Evolutionary conservation across 257 asterid species (phyloP), one percentile per base, ranked within the genome.

Genomic region (Fraxinus cuspidata): DNA sequence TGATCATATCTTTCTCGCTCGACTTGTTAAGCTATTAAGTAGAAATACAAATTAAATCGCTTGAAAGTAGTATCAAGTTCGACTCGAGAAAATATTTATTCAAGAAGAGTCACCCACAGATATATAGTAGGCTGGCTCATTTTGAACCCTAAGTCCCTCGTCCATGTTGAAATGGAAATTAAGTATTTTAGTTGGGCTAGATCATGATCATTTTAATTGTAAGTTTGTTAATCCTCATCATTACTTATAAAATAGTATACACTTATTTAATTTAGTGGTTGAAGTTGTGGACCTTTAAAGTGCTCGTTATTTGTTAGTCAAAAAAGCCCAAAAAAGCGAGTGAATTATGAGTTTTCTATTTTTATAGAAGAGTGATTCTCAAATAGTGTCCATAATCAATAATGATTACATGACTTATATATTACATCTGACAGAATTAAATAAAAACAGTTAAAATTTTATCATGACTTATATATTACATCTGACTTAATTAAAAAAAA

Each of bases 271-370:
- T 56, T n/a, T 56, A 70, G 75, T 70, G 74, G 72, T 65, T 75
- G 78, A 72, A 37, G 79, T 44, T 63, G 78, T 66, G 79, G 80
- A 69, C 72, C 71, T 64, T 27, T 29, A 25, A 67, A 66, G 58
- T 70, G 81, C 78, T 74, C 72, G 27, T 78, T 49, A 42, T 32
- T 32, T 32, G 82, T 71, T 78, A 74, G 70, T 58, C 42, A 53
- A 63, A 49, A 15, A 67, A 66, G 74, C 15, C 49, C 32, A 70
- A 70, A 53, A 53, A 18, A 53, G 11, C 5, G 25, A 53, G 9
- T 19, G 64, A 53, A 5, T 56, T 1, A 56, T 19, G 65, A 56
- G 12, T 18, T n/a, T 67, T 81, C 65, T 49, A 47, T 47, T n/a
- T 47, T 15, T 47, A 3, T 47, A 16, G n/a, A n/a, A 19, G 12